phyloP scores from a whole-genome alignment of 306 rosid genomes.

The Inga laurina region DNA sequence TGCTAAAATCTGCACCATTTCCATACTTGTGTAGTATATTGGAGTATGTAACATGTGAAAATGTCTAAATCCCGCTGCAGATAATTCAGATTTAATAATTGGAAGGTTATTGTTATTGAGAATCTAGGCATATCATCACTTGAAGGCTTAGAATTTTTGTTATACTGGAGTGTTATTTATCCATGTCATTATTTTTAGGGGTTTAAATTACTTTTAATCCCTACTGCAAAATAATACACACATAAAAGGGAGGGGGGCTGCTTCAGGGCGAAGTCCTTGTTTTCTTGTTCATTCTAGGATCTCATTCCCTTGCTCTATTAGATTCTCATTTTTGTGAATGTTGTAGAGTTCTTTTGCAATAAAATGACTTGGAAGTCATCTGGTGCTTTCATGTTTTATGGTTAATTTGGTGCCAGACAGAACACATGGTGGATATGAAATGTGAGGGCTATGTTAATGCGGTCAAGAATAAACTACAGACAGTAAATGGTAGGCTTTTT shows the following conservation, averaged over 20 bases:
- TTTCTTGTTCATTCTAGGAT: not conserved
- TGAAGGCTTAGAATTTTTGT: not conserved
- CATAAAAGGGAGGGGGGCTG: not conserved
- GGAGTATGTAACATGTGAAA: not conserved
- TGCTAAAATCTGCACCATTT: not conserved
- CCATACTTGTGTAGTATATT: not conserved
- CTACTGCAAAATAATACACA: not conserved
- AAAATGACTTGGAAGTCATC: too few relatives aligned
- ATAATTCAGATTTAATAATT: not conserved
- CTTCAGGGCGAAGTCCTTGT: not conserved
- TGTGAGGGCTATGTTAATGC: conserved; percentile 88
- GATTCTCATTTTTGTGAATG: not conserved
- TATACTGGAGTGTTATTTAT: not conserved
- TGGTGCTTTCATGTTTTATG: too few relatives aligned
- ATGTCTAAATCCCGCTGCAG: not conserved
- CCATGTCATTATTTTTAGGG: not conserved
- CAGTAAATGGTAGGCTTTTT: conserved; percentile 57
- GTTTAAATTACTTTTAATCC: not conserved
- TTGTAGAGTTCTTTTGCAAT: too few relatives aligned
- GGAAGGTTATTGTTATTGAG: not conserved
- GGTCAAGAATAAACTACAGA: conserved; percentile 76
- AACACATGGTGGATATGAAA: conserved; percentile 94
- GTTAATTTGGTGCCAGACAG: conserved; percentile 63
- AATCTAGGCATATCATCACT: not conserved
- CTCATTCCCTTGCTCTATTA: not conserved